Evolutionary conservation across 805 yeast genomes (phyloP).

Genomic region (Hanseniaspora hatyaiensis): DNA sequence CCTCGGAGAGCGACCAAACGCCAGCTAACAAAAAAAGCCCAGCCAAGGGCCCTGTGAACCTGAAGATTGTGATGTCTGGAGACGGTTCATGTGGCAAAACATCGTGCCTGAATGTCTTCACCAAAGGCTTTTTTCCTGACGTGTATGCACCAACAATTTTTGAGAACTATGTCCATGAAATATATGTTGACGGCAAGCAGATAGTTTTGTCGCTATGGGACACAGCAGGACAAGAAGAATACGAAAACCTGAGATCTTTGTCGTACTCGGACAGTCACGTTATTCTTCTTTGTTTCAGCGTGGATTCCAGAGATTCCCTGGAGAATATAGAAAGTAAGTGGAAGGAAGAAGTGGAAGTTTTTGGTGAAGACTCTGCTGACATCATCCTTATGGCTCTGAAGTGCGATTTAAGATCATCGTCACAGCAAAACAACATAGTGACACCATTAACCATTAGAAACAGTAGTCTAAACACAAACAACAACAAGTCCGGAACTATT

Average conservation of each 20-base stretch:
- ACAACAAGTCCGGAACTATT: slow-evolving; percentile 42
- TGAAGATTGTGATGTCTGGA: slow-evolving; percentile 87
- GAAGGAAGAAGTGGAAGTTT: slow-evolving; percentile 95
- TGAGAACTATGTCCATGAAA: slow-evolving; percentile 94
- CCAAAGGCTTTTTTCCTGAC: slow-evolving; percentile 95
- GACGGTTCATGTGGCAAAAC: slow-evolving; percentile 99
- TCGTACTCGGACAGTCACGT: slow-evolving; percentile 90
- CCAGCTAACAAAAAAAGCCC: neutral
- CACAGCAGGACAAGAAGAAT: slow-evolving; percentile 97
- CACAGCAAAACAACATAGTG: slow-evolving; percentile 28
- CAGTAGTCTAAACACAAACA: slow-evolving; percentile 28
- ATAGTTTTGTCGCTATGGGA: slow-evolving; percentile 93
- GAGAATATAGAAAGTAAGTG: slow-evolving; percentile 92
- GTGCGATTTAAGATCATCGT: slow-evolving; percentile 76
- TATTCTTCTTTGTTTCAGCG: slow-evolving; percentile 78
- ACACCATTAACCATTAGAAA: slow-evolving; percentile 24
- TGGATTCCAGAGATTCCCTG: slow-evolving; percentile 84
- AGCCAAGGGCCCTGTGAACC: slow-evolving; percentile 42
- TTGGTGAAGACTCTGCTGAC: slow-evolving; percentile 87
- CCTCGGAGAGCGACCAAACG: slow-evolving; percentile 15
- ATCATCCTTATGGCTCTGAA: slow-evolving; percentile 86
- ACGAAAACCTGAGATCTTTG: slow-evolving; percentile 82
- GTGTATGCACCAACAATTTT: slow-evolving; percentile 97
- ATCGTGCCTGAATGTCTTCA: slow-evolving; percentile 83
- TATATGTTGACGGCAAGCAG: slow-evolving; percentile 86